phyloP scores from a whole-genome alignment of 495 filamentous ascomycete genomes.

The Penicillium daleae region DNA sequence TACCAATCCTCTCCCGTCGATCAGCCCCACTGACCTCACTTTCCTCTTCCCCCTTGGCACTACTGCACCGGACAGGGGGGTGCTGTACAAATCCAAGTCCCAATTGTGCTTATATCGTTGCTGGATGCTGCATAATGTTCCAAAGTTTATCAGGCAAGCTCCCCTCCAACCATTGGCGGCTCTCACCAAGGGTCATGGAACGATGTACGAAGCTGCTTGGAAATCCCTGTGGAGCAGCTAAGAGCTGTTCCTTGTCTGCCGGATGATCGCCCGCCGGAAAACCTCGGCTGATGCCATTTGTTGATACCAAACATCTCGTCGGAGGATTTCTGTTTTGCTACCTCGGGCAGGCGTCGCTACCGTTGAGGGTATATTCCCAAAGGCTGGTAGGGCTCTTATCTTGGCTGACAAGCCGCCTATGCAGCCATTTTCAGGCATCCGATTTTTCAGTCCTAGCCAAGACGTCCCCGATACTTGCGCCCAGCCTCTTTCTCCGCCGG shows the following conservation, averaged over 20 bases:
- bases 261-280: neutral
- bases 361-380: neutral
- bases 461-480: neutral
- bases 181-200: neutral
- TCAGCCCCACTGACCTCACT: constrained; percentile 23
- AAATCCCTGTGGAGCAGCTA: constrained; percentile 15
- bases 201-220: neutral
- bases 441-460: constrained; percentile 10
- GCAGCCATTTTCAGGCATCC: neutral
- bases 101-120: neutral
- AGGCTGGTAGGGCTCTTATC: neutral
- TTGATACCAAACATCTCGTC: constrained; percentile 6
- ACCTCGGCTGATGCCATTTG: constrained; percentile 5
- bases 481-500: neutral
- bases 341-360: neutral
- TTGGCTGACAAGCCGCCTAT: neutral
- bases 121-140: constrained; percentile 4
- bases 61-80: constrained; percentile 7
- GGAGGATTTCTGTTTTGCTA: neutral
- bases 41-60: constrained; percentile 18
- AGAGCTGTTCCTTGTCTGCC: constrained; percentile 13
- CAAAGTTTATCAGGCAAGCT: neutral
- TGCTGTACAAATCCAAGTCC: neutral
- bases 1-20: constrained; percentile 27
- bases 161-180: neutral